Percentiles rank a stretch among this genome's conserved stretches.
phyloP scores from a whole-genome alignment of 306 rosid species.

The Castanopsis chinensis region DNA sequence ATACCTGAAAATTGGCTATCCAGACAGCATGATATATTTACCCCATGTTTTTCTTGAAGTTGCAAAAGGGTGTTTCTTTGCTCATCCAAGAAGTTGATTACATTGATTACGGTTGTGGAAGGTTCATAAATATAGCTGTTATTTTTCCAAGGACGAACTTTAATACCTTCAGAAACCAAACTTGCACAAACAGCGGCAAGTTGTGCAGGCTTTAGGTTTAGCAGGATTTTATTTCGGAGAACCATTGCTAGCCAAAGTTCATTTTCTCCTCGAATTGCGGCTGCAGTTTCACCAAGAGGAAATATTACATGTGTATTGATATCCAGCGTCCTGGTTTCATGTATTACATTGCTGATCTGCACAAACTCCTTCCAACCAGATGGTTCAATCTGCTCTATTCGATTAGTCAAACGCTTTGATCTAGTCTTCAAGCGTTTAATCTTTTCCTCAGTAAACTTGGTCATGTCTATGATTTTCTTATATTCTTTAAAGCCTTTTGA shows the following conservation, averaged over 20 bases:
- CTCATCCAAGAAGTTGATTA: constrained; percentile 51
- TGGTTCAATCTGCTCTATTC: constrained; percentile 92
- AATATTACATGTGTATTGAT: constrained; percentile 63
- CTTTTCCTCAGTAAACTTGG: constrained; percentile 69
- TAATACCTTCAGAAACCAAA: constrained; percentile 89
- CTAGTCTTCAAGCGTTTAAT: constrained; percentile 72
- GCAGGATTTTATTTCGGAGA: constrained; percentile 68
- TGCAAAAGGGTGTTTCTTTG: constrained; percentile 52
- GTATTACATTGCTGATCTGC: constrained; percentile 93
- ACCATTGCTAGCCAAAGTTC: constrained; percentile 98
- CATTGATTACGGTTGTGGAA: constrained; percentile 49
- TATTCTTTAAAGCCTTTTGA: constrained; percentile 82
- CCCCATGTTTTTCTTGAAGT: constrained; percentile 83
- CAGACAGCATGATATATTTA: constrained; percentile 59
- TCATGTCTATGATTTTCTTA: constrained; percentile 60
- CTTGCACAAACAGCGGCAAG: constrained; percentile 84
- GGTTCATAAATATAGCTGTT: constrained; percentile 76
- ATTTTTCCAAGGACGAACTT: constrained; percentile 77
- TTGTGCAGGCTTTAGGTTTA: constrained; percentile 71
- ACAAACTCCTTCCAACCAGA: constrained; percentile 99
- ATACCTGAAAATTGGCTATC: constrained; percentile 91
- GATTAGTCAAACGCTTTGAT: constrained; percentile 66
- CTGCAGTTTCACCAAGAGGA: constrained; percentile 94
- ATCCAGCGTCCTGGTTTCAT: constrained; percentile 77
- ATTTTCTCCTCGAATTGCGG: constrained; percentile 93